Conservation (phyloP, 495 filamentous ascomycete genomes). For the Aspergillus homomorphus region DNA sequence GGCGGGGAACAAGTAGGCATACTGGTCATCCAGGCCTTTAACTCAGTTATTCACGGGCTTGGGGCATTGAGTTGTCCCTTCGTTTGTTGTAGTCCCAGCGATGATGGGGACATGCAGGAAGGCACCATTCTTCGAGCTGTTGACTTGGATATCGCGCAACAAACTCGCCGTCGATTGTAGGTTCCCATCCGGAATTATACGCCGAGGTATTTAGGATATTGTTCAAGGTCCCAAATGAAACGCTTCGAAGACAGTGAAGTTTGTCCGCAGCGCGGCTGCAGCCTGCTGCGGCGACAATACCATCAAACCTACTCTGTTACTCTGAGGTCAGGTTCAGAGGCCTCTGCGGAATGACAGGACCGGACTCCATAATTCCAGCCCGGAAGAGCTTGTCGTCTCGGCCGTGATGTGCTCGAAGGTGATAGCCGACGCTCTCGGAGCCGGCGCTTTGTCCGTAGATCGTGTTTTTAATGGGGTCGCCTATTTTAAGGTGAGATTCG, state of each 20-base stretch:
- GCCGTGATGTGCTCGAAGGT: conserved; percentile 44
- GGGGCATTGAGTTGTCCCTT: conserved; percentile 36
- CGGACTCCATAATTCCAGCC: conserved; percentile 49
- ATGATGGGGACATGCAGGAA: conserved; percentile 51
- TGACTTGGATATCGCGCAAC: conserved; percentile 33
- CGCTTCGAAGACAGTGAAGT: conserved; percentile 34
- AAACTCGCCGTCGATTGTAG: conserved; percentile 52
- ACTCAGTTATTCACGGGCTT: conserved; percentile 18
- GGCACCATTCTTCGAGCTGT: conserved; percentile 24
- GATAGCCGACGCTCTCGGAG: conserved; percentile 43
- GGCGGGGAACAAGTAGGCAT: too few relatives aligned
- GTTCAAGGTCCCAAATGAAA: conserved; percentile 33
- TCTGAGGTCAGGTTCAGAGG: conserved; percentile 23
- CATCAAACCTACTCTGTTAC: conserved; percentile 34
- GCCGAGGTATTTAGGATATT: conserved; percentile 28
- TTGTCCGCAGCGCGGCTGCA: conserved; percentile 29
- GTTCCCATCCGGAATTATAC: conserved; percentile 33
- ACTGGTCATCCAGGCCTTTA: conserved; percentile 20
- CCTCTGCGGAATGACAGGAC: conserved; percentile 26
- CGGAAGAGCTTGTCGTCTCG: conserved; percentile 51
- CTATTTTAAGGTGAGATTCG: too few relatives aligned
- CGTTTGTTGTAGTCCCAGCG: conserved; percentile 49
- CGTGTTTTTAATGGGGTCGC: conserved; percentile 41
- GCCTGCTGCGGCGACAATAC: conserved; percentile 27
- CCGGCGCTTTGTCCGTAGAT: conserved; percentile 63